These are phyloP conservation scores for Trypanosoma scelopori DNA, from an alignment of 208 protist genomes.

Conservation along the genomic window DNA sequence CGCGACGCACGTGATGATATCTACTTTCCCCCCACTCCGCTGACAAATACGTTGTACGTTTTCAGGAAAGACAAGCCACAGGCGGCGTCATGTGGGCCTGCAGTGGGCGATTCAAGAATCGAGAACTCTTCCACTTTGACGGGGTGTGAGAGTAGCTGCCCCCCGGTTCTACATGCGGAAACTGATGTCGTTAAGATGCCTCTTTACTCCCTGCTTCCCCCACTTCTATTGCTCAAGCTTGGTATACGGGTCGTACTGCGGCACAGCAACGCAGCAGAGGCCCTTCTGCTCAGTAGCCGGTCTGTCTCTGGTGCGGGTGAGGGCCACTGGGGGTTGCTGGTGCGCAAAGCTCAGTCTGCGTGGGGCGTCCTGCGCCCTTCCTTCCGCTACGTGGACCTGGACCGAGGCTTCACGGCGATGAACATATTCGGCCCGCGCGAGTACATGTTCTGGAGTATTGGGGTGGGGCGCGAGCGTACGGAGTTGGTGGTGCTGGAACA, in stretches of 20 bases:
- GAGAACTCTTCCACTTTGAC: neutral
- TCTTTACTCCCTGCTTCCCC: constrained; percentile 30
- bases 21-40: constrained; percentile 21
- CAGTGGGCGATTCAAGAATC: neutral
- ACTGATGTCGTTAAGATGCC: constrained; percentile 34
- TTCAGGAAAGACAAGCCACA: constrained; percentile 30
- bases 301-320: constrained; percentile 22
- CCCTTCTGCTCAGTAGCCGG: constrained; percentile 30
- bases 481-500: constrained; percentile 43
- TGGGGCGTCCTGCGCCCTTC: constrained; percentile 38
- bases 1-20: constrained; percentile 29
- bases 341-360: constrained; percentile 35
- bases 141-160: constrained; percentile 20
- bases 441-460: constrained; percentile 31
- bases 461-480: constrained; percentile 19
- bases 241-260: constrained; percentile 34
- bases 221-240: constrained; percentile 26
- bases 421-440: constrained; percentile 31
- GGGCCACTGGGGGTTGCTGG: constrained; percentile 32
- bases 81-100: neutral
- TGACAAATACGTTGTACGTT: constrained; percentile 31
- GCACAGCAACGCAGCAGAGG: constrained; percentile 33
- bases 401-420: constrained; percentile 28
- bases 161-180: constrained; percentile 29
- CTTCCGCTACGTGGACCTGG: constrained; percentile 40